phyloP scores from a whole-genome alignment of 2,329 filamentous ascomycete genomes.

The Diaporthe vaccinii region DNA sequence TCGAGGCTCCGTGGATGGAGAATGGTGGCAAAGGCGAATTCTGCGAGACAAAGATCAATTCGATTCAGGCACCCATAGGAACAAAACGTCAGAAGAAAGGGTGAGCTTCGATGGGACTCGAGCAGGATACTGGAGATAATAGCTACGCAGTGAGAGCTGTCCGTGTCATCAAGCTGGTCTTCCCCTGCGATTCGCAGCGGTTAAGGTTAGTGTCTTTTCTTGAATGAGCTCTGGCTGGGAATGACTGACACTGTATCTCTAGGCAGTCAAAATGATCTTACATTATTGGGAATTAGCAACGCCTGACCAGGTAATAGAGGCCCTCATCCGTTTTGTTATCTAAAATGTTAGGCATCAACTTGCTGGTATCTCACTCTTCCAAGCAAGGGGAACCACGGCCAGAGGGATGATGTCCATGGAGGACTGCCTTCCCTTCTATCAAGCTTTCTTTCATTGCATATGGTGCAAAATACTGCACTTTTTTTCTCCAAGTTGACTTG shows the following conservation, averaged over 20 bases:
- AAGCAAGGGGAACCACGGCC: not conserved
- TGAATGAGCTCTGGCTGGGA: not conserved
- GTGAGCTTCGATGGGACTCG: not conserved
- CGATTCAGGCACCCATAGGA: conserved; percentile 57
- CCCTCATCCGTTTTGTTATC: not conserved
- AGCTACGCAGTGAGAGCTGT: too few species aligned
- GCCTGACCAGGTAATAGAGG: not conserved
- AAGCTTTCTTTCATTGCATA: not conserved
- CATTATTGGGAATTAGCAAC: not conserved
- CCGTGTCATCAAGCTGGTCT: not conserved
- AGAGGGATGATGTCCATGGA: not conserved
- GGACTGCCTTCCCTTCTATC: not conserved
- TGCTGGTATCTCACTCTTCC: not conserved
- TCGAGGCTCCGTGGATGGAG: conserved; percentile 70
- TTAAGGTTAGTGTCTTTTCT: not conserved
- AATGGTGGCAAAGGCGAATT: conserved; percentile 58
- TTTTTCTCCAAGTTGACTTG: not conserved
- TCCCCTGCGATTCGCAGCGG: not conserved
- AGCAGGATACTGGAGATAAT: not conserved
- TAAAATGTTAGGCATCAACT: not conserved
- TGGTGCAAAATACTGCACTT: not conserved
- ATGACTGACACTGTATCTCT: too few species aligned
- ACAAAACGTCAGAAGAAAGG: conserved; percentile 50
- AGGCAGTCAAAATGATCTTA: too few species aligned
- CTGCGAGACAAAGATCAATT: conserved; percentile 62